phyloP scores from a whole-genome alignment of 257 asterid genomes.

The Avicennia marina region DNA sequence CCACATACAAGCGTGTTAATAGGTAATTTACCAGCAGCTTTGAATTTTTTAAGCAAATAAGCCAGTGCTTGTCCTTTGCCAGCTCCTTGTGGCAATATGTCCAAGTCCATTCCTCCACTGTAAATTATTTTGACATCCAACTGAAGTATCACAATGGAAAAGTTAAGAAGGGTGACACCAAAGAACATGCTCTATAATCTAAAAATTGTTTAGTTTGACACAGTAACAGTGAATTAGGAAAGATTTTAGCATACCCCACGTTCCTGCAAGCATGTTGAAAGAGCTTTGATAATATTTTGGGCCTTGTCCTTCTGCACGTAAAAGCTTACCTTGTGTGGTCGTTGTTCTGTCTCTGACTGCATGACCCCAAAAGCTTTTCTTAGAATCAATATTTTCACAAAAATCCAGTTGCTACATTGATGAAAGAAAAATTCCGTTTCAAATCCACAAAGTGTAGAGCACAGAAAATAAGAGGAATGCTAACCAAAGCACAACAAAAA shows the following conservation, averaged over 20 bases:
- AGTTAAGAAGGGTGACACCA: conserved; percentile 6
- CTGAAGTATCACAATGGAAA: conserved; percentile 42
- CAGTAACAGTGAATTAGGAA: not conserved
- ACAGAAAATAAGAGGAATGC: not conserved
- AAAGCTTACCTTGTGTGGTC: conserved; percentile 96
- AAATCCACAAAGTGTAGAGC: too few species aligned
- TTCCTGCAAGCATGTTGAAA: conserved; percentile 45
- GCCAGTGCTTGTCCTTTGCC: conserved; percentile 99
- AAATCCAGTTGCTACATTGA: not conserved
- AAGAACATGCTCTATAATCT: too few species aligned
- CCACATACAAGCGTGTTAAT: conserved; percentile 91
- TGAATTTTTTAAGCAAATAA: conserved; percentile 76
- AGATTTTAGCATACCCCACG: conserved; percentile 63
- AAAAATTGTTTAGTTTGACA: conserved; percentile 4
- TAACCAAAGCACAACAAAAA: not conserved
- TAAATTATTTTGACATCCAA: conserved; percentile 91
- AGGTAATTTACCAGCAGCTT: conserved; percentile 60
- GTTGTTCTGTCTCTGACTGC: conserved; percentile 97
- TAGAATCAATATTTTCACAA: conserved; percentile 14
- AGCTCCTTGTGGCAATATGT: conserved; percentile 94
- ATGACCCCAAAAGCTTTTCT: conserved; percentile 22
- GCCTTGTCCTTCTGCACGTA: conserved; percentile 78
- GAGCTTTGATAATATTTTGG: conserved; percentile 50
- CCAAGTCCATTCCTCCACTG: conserved; percentile 98
- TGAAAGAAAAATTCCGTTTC: not conserved